Percentiles rank a stretch among this genome's conserved stretches.
Evolutionary conservation across 495 filamentous ascomycete genomes (phyloP).

Genomic region (Pseudomonodictys pantanalensis): DNA sequence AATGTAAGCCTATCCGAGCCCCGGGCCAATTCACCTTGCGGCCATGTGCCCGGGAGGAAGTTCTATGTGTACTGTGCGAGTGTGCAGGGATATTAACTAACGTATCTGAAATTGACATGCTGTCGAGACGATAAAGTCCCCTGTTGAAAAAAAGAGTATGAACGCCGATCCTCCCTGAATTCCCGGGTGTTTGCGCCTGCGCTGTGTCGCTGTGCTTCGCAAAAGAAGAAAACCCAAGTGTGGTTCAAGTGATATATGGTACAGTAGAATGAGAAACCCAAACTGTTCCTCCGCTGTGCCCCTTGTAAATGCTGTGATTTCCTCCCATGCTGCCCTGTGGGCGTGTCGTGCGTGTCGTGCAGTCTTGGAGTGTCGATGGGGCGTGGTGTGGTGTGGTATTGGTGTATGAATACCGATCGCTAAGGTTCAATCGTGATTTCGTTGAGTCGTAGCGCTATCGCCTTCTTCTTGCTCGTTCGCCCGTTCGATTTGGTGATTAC

Average conservation of each 20-base stretch:
- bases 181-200: conserved; percentile 10
- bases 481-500: background rate
- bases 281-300: background rate
- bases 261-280: conserved; percentile 6
- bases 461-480: background rate
- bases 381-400: background rate
- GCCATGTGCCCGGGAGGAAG: too few species aligned
- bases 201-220: background rate
- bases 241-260: conserved; percentile 3
- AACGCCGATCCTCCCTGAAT: background rate
- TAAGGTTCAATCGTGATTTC: background rate
- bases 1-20: too few species aligned
- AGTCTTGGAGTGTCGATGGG: background rate
- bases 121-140: background rate
- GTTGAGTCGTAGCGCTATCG: background rate
- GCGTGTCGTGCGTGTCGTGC: background rate
- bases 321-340: conserved; percentile 17
- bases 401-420: conserved; percentile 10
- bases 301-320: conserved; percentile 19
- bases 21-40: too few species aligned
- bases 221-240: background rate
- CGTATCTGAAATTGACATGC: too few species aligned
- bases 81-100: too few species aligned
- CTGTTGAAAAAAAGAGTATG: background rate
- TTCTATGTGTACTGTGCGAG: too few species aligned